Evolutionary conservation across 805 yeast genomes (phyloP), one percentile per base, ranked within the genome.

Genomic region (Wickerhamomyces subpelliculosus): DNA sequence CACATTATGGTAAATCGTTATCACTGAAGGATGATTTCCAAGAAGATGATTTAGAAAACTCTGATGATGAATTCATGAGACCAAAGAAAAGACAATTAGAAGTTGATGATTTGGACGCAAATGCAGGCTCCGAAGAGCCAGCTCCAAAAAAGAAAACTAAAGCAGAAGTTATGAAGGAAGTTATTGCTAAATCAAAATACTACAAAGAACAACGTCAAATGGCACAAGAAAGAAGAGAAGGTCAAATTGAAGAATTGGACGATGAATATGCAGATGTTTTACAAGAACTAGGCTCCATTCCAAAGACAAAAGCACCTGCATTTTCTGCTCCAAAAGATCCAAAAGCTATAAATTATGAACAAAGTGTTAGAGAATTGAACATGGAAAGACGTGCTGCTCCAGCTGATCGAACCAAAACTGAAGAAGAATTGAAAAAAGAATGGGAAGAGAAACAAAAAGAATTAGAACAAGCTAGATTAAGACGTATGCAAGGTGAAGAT

Each of bases 81-180:
- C 62, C 61, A 10, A 64, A 58, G 46, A 68, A 66, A 43, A 59
- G 62, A 47, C 40, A 50, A 10, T 33, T 44, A 19, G 62, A 64
- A 27, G 52, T 43, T 23, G 64, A 49, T 12, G 60, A 56, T 10
- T 63, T 55, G 17, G 70, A 65, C 33, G 68, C 58, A 9, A 71
- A 64, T 17, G 74, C 62, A 18, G 72, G 60, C 3, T 62, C 50
- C 17, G 56, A 44, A 5, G 58, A 49, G 2, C 61, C 52, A 34
- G 78, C 80, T 1, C 58, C 64, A n/a, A 71, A 78, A 42, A 81
- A 79, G 60, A 84, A 81, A 61, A 76, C 86, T 16, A 84, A 84
- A 52, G 82, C 84, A 27, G 94, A 84, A 58, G 90, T 84, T 27
- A 84, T 84, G 94, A 75, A 80, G 47, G 94, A 84, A 55, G 74